Evolutionary conservation across 768 basidiomycete species (phyloP), one percentile per base, ranked within the genome.

Genomic region (Nidularia pulvinata): DNA sequence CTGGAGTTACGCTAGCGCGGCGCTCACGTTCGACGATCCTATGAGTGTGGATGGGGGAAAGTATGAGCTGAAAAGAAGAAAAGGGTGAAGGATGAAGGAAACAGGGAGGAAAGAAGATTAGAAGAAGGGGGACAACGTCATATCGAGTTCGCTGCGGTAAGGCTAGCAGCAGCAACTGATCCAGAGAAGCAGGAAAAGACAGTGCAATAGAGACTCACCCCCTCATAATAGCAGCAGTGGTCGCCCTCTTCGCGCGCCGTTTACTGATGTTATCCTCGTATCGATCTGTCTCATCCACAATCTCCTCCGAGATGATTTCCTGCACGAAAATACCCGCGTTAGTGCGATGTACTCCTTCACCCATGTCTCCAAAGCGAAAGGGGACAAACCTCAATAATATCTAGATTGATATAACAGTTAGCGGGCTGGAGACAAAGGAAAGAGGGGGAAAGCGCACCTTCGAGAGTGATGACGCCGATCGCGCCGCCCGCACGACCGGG

Each of bases 261-360:
- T 94, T 95, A 49, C 84, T 86, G 47, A 85, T 85, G 63, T 96
- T 97, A 59, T 93, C 91, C 58, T 91, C 86, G 60, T 89, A 95
- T 30, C 86, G 80, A 70, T 97, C 95, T 2, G 94, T 96, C 69
- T 97, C 95, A 62, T 96, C 95, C 33, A 96, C 89, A 51, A 97
- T 96, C 66, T 97, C 95, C 70, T 97, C 94, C 0, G 90, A 88
- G 16, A 98, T 92, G 57, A 98, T 97, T 79, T 96, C 95, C 81
- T 92, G n/a, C 16, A 42, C 14, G 7, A 13, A 37, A 43, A 14
- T 2, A 11, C 25, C 30, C n/a, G 19, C 16, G 34, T n/a, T 32
- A 48, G 35, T 14, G 3, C n/a, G n/a, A 56, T 25, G 25, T 25
- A 25, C 25, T 4, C 25, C 4, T 25, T 25, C 25, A 25, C 25